Base-by-base conservation (phyloP, 208 protist genomes). In the Wallacemonas sp. region DNA sequence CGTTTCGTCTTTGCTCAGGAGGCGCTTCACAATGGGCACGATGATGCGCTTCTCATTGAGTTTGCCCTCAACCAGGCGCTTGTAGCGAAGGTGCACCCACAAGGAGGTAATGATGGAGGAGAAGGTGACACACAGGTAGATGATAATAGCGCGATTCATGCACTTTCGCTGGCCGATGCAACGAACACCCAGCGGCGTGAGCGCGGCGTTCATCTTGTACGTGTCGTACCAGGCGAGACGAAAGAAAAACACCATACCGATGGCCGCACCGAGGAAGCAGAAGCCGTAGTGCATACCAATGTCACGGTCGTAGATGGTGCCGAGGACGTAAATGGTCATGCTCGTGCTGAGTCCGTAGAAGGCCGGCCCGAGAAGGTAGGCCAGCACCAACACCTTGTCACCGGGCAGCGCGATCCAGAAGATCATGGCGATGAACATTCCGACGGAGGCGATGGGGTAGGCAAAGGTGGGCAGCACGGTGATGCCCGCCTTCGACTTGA, bases 271-370 rank as follows among this genome's bases (percentile, higher is more conserved):
- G 1, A 82, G 42, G 49, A 74, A 80, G 44, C 68, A 82, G 62
- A 86, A 86, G 30, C 80, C 66, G 62, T 86, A 86, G 45, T 86
- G 80, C 80, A 79, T 86, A 27, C 80, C 80, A 19, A 86, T 70
- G 39, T 86, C 76, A 1, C 65, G 66, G 47, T 82, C 77, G 54
- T 80, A 86, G 59, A 82, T 77, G 47, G 75, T 75, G 36, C 68
- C 70, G 24, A 86, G 53, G 15, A 86, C 59, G 66, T 86, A 86
- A n/a, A 70, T 62, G 15, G 80, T 86, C 30, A 82, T 59, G 28
- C 68, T 78, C 17, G 58, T 86, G 70, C 72, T 80, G 21, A 77
- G 61, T 12, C 80, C 80, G 70, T 82, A 86, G 70, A 75, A 73
- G 49, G 61, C 33, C 14, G 68, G 62, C 21, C 53, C 68, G 42